Percentiles rank a stretch among this genome's conserved stretches.
Evolutionary conservation across 768 basidiomycete species (phyloP).

Genomic region (Botryobasidium botryosum): DNA sequence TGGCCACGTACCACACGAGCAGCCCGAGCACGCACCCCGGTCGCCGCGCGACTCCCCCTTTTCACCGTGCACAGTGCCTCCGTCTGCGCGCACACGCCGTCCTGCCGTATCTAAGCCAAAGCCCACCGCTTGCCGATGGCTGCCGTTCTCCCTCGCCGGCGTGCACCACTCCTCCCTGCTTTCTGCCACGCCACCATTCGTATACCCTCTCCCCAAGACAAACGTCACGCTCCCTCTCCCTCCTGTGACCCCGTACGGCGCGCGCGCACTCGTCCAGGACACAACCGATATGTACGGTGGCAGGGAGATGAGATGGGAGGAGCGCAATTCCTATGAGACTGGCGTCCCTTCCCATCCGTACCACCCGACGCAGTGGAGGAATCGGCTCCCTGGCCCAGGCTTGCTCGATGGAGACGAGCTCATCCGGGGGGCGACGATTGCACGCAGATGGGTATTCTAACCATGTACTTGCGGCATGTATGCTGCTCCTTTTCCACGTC

Average conservation of each 20-base stretch:
- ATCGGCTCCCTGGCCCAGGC: not conserved
- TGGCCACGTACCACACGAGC: too few species aligned
- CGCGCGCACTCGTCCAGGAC: not conserved
- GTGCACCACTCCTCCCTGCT: too few species aligned
- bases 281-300: not conserved
- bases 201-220: not conserved
- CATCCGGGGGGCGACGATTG: not conserved
- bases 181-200: too few species aligned
- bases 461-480: too few species aligned
- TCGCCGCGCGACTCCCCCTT: not conserved
- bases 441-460: not conserved
- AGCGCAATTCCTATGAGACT: not conserved
- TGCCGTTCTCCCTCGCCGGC: too few species aligned
- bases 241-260: not conserved
- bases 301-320: not conserved
- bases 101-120: too few species aligned
- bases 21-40: too few species aligned
- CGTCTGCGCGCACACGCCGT: too few species aligned
- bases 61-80: not conserved
- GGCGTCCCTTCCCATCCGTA: not conserved
- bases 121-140: too few species aligned
- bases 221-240: not conserved
- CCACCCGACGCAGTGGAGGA: not conserved
- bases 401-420: not conserved
- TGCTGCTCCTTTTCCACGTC: too few species aligned